A percentile compares a stretch with the other conserved stretches of the same genome.
These are phyloP conservation scores for Trichoderma asperellum DNA, from an alignment of 2,329 filamentous ascomycete species.

Conservation along the genomic window DNA sequence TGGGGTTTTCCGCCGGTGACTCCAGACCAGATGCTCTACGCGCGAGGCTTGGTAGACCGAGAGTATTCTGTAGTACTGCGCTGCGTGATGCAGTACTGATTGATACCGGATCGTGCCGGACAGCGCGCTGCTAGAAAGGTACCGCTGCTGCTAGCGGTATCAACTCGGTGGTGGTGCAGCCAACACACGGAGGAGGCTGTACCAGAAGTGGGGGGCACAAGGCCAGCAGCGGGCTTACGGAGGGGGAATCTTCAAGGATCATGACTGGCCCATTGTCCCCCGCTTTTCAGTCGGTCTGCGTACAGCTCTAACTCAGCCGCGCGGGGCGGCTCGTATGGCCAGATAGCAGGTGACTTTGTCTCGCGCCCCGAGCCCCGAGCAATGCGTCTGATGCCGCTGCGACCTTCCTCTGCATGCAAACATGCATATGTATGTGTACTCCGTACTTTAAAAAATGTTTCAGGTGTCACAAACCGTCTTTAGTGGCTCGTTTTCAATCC, in stretches of 20 bases:
- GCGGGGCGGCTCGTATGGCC: neutral
- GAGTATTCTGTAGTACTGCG: neutral
- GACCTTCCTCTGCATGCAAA: conserved; percentile 17
- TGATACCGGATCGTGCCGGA: neutral
- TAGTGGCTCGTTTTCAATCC: neutral
- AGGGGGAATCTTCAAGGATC: conserved; percentile 2
- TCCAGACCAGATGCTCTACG: neutral
- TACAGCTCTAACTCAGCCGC: conserved; percentile 2
- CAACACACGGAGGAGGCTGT: neutral
- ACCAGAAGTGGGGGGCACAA: neutral
- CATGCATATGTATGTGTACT: conserved; percentile 2
- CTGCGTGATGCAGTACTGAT: neutral
- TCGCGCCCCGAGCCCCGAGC: neutral
- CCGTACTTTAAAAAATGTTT: neutral
- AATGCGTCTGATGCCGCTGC: neutral
- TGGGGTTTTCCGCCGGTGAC: neutral
- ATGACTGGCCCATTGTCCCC: neutral
- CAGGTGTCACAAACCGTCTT: neutral
- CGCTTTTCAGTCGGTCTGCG: conserved; percentile 13
- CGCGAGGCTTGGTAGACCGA: neutral
- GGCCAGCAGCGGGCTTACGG: conserved; percentile 9
- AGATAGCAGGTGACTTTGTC: conserved; percentile 10
- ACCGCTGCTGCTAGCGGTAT: neutral
- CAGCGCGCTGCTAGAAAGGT: neutral
- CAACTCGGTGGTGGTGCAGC: neutral